Evolutionary conservation across 2,329 filamentous ascomycete genomes (phyloP).

Genomic region (Sporothrix curviconia): DNA sequence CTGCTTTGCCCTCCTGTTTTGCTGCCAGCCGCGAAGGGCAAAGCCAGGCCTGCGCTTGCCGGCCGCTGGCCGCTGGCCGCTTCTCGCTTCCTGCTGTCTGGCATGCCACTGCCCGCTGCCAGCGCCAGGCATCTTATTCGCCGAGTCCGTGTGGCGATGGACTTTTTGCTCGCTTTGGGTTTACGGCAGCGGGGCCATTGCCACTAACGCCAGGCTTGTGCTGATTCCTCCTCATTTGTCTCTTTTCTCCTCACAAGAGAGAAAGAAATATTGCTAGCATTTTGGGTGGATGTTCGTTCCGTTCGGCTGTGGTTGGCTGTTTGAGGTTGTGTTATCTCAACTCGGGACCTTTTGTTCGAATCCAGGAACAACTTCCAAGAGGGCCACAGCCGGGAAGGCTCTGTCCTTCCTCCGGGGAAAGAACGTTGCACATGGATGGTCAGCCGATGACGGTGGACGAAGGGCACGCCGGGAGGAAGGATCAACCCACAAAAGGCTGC

Average conservation of each 20-base stretch:
- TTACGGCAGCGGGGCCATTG: conserved; percentile 10
- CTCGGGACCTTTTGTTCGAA: conserved; percentile 7
- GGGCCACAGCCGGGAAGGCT: background rate
- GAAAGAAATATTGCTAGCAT: too few species aligned
- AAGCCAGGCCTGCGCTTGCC: too few species aligned
- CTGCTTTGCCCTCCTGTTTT: too few species aligned
- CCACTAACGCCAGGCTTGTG: background rate
- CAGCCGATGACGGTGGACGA: too few species aligned
- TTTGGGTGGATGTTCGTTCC: too few species aligned
- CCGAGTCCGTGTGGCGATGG: conserved; percentile 1
- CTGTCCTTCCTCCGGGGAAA: too few species aligned
- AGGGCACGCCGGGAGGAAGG: too few species aligned
- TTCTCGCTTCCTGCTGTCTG: background rate
- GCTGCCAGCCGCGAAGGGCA: too few species aligned
- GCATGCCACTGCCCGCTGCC: background rate
- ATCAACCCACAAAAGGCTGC: too few species aligned
- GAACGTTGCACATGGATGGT: too few species aligned
- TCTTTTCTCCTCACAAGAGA: background rate
- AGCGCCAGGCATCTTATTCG: background rate
- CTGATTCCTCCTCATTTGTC: background rate
- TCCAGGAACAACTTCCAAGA: background rate
- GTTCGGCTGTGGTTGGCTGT: background rate
- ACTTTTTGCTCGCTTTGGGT: conserved; percentile 18
- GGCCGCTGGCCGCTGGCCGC: too few species aligned
- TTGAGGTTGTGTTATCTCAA: background rate